Conservation (phyloP, 2,329 filamentous ascomycete genomes). For the Cercospora sojina region DNA sequence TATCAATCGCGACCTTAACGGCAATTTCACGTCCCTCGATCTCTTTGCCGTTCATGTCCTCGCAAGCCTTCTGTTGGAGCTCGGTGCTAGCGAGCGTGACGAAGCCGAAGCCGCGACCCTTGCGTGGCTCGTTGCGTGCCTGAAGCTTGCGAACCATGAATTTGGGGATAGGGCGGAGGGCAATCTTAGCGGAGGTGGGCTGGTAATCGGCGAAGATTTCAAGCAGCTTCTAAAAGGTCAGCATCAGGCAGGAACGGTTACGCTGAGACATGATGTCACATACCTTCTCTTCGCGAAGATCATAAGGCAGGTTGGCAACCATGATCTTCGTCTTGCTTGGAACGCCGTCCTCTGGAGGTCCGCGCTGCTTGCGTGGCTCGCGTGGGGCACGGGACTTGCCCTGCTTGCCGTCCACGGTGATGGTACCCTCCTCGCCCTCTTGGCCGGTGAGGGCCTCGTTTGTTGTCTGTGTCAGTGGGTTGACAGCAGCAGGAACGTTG, state of each 20-base stretch:
- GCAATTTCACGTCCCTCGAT: constrained; percentile 98
- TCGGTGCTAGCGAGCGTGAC: constrained; percentile 95
- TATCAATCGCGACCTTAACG: constrained; percentile 99
- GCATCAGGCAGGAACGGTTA: constrained; percentile 16
- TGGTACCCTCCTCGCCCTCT: constrained; percentile 49
- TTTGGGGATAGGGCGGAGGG: constrained; percentile 93
- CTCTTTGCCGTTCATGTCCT: constrained; percentile 99
- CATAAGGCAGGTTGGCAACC: constrained; percentile 98
- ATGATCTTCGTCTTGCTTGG: constrained; percentile 99
- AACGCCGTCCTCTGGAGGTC: constrained; percentile 93
- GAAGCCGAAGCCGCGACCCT: constrained; percentile 98
- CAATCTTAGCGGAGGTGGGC: constrained; percentile 95
- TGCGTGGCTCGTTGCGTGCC: constrained; percentile 94
- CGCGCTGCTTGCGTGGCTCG: constrained; percentile 71
- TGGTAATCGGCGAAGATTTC: constrained; percentile 93
- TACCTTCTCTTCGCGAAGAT: constrained; percentile 96
- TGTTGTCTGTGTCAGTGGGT: constrained; percentile 53
- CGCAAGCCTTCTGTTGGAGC: constrained; percentile 92
- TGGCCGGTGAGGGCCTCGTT: constrained; percentile 57
- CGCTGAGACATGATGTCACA: constrained; percentile 32
- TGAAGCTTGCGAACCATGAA: constrained; percentile 99
- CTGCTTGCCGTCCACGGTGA: constrained; percentile 42
- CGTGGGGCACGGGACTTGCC: constrained; percentile 52
- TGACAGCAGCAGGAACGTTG: constrained; percentile 53
- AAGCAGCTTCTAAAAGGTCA: constrained; percentile 68